Evolutionary conservation across 352 stramenopile species (phyloP).

Genomic region (Phytophthora syringae): DNA sequence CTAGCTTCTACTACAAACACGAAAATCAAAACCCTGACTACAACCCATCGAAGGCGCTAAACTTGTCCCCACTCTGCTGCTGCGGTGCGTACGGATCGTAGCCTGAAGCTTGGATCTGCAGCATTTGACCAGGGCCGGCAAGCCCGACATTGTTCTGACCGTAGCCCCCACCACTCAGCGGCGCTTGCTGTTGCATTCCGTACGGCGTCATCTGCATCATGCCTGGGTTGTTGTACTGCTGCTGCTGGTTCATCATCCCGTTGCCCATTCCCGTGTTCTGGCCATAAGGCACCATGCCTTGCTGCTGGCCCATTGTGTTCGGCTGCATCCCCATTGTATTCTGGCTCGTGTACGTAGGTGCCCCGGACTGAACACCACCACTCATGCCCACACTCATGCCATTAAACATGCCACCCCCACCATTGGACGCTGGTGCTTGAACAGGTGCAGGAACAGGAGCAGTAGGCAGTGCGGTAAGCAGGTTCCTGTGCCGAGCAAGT

Average conservation of each 20-base stretch:
- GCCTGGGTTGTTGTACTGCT: conserved; percentile 51
- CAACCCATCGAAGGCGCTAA: conserved; percentile 83
- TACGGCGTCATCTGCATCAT: conserved; percentile 87
- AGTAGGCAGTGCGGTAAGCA: conserved; percentile 54
- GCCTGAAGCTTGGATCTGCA: conserved; percentile 72
- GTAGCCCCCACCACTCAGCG: conserved; percentile 52
- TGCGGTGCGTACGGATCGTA: conserved; percentile 62
- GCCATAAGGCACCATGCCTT: conserved; percentile 40
- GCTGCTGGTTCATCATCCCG: conserved; percentile 51
- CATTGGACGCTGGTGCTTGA: conserved; percentile 29
- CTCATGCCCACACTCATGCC: conserved; percentile 67
- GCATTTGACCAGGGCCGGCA: conserved; percentile 62
- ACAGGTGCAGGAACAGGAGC: conserved; percentile 37
- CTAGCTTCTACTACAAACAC: conserved; percentile 49
- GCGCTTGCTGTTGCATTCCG: conserved; percentile 61
- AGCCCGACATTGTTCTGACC: conserved; percentile 49
- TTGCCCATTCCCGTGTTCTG: conserved; percentile 41
- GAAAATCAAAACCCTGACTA: conserved; percentile 39
- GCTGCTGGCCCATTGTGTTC: conserved; percentile 31
- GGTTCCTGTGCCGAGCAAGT: conserved; percentile 55
- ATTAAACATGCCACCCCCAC: conserved; percentile 61
- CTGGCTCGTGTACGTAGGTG: conserved; percentile 48
- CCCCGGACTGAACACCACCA: conserved; percentile 23
- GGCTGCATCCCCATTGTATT: conserved; percentile 42
- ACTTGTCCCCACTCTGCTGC: conserved; percentile 68